Conservation (phyloP, 306 rosid genomes). For the Aeschynomene evenia region DNA sequence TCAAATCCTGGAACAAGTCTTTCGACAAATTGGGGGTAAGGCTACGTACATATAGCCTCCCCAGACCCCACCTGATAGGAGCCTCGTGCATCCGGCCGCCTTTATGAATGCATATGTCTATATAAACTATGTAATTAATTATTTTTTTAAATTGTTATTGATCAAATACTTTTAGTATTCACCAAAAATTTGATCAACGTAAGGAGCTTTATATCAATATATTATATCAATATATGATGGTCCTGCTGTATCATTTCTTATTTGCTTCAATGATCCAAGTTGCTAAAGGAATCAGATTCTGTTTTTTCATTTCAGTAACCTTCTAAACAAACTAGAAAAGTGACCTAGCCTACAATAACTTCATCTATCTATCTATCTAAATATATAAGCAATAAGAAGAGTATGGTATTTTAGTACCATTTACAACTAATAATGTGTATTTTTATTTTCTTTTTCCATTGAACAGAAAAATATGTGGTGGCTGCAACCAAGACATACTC, state of each 20-base stretch:
- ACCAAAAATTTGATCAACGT: background rate
- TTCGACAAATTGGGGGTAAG: no score
- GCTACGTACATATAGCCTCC: no score
- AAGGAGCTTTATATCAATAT: background rate
- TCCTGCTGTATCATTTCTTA: slow-evolving; percentile 25
- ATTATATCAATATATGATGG: background rate
- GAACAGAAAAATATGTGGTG: slow-evolving; percentile 63
- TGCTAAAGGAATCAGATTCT: slow-evolving; percentile 24
- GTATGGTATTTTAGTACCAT: background rate
- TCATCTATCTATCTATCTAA: background rate
- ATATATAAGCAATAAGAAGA: slow-evolving; percentile 1
- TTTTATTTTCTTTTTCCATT: no score
- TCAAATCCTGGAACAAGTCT: no score
- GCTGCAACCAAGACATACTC: slow-evolving; percentile 71
- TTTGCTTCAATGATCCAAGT: slow-evolving; percentile 19
- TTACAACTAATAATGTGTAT: slow-evolving; percentile 22
- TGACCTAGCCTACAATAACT: no score
- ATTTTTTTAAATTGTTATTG: background rate
- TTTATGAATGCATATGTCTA: background rate
- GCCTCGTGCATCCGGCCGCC: no score
- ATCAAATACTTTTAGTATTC: slow-evolving; percentile 4
- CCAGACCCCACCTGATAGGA: no score
- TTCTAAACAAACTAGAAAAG: background rate
- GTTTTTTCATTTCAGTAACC: slow-evolving; percentile 7
- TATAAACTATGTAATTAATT: background rate